A percentile compares a stretch with the other conserved stretches of the same genome.
These are phyloP conservation scores for Talaromyces sp. DNA, from an alignment of 2,329 filamentous ascomycete genomes.

Conservation along the genomic window DNA sequence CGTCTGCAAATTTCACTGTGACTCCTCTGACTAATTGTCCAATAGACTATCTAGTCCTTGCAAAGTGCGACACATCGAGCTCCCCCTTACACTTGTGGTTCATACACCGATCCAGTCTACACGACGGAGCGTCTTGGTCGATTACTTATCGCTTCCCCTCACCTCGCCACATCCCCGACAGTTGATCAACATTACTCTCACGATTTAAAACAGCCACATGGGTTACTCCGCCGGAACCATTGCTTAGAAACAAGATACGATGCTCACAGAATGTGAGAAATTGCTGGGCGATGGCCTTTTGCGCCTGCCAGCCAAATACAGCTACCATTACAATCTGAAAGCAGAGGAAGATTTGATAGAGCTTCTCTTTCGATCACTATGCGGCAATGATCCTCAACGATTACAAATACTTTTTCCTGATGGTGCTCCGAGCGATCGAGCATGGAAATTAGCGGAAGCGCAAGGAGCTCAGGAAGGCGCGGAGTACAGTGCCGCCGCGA, in stretches of 20 bases:
- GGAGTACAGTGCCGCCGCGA: constrained; percentile 87
- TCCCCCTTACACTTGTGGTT: neutral
- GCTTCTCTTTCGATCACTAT: constrained; percentile 82
- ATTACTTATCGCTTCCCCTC: constrained; percentile 6
- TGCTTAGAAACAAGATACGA: constrained; percentile 29
- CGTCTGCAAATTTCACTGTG: neutral
- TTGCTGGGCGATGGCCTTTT: constrained; percentile 80
- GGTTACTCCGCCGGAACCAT: constrained; percentile 14
- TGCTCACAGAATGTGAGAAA: constrained; percentile 61
- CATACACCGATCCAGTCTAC: neutral
- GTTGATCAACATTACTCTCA: neutral
- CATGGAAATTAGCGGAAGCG: constrained; percentile 76
- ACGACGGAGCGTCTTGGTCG: neutral
- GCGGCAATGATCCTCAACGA: constrained; percentile 69
- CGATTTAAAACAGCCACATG: constrained; percentile 22
- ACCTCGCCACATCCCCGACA: neutral
- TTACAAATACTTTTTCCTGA: constrained; percentile 78
- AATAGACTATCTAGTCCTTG: neutral
- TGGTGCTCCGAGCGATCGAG: constrained; percentile 57
- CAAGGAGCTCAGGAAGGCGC: constrained; percentile 92
- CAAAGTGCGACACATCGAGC: neutral
- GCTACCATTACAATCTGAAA: constrained; percentile 69
- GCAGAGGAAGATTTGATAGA: constrained; percentile 70
- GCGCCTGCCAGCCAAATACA: constrained; percentile 68
- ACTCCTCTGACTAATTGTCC: neutral